These are phyloP conservation scores for Crucibulum laeve DNA, from an alignment of 768 basidiomycete genomes.

Conservation along the genomic window DNA sequence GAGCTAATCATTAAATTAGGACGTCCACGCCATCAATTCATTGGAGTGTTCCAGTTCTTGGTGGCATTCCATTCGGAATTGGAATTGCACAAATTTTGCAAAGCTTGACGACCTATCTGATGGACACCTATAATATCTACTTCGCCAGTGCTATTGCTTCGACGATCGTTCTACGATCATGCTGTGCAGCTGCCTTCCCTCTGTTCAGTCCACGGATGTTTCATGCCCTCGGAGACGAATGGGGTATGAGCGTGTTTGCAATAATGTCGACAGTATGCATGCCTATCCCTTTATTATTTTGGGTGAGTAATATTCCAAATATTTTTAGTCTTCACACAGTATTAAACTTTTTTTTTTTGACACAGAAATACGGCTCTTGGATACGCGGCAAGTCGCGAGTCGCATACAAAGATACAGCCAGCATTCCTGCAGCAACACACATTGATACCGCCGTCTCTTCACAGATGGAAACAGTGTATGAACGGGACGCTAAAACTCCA, in stretches of 20 bases:
- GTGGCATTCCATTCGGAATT: conserved; percentile 62
- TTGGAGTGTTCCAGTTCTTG: conserved; percentile 66
- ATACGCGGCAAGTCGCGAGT: conserved; percentile 41
- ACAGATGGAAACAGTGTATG: too few relatives aligned
- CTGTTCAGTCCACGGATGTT: conserved; percentile 53
- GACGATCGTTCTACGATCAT: conserved; percentile 61
- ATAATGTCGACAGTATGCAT: conserved; percentile 44
- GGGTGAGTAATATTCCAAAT: conserved; percentile 27
- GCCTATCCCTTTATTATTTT: conserved; percentile 55
- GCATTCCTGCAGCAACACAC: too few relatives aligned
- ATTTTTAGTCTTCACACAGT: background rate
- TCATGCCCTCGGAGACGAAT: conserved; percentile 43
- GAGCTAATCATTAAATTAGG: conserved; percentile 22
- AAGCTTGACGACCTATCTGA: conserved; percentile 63
- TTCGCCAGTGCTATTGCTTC: conserved; percentile 67
- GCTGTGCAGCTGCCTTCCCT: conserved; percentile 61
- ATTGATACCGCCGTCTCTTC: too few relatives aligned
- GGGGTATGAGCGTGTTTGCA: conserved; percentile 55
- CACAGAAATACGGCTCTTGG: conserved; percentile 46
- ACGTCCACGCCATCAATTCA: conserved; percentile 47
- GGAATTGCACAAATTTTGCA: conserved; percentile 64
- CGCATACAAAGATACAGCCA: conserved; percentile 34
- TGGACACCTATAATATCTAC: conserved; percentile 67
- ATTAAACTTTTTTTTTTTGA: conserved; percentile 6
- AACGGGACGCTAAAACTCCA: too few relatives aligned